Percentiles rank a stretch among this genome's conserved stretches.
Conservation (phyloP, 371 early-diverging fungal genomes). For the Mucor mucedo region DNA sequence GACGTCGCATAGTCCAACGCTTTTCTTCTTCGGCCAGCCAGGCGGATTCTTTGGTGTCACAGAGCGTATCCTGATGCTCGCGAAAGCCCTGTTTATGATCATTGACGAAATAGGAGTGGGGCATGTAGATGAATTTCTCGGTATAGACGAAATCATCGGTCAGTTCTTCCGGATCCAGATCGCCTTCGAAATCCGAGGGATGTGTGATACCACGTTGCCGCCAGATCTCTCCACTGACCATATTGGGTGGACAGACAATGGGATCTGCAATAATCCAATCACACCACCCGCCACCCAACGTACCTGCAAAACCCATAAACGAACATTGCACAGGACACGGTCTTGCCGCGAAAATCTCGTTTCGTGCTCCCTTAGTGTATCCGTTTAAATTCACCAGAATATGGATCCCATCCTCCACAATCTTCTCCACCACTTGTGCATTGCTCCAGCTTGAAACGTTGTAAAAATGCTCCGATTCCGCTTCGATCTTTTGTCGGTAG, state of each 20-base stretch:
- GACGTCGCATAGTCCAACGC: slow-evolving; percentile 85
- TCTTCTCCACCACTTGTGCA: slow-evolving; percentile 78
- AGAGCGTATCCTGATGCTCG: slow-evolving; percentile 58
- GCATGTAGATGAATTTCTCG: slow-evolving; percentile 92
- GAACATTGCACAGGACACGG: slow-evolving; percentile 89
- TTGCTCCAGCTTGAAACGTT: slow-evolving; percentile 80
- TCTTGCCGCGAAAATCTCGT: slow-evolving; percentile 93
- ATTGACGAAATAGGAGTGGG: slow-evolving; percentile 91
- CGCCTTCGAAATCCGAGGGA: slow-evolving; percentile 66
- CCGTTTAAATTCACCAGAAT: slow-evolving; percentile 91
- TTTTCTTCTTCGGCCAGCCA: slow-evolving; percentile 70
- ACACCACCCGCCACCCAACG: slow-evolving; percentile 89
- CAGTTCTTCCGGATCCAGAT: slow-evolving; percentile 73
- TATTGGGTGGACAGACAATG: slow-evolving; percentile 85
- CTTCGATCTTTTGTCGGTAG: slow-evolving; percentile 84
- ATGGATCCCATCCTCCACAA: slow-evolving; percentile 82
- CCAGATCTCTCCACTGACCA: slow-evolving; percentile 76
- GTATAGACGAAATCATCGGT: slow-evolving; percentile 79
- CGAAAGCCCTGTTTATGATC: slow-evolving; percentile 93
- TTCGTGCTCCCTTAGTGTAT: slow-evolving; percentile 92
- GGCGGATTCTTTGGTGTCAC: slow-evolving; percentile 65
- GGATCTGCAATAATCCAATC: slow-evolving; percentile 92
- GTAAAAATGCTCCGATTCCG: slow-evolving; percentile 76
- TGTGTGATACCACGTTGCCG: slow-evolving; percentile 30
- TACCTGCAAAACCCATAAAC: slow-evolving; percentile 94